Evolutionary conservation across 2,329 filamentous ascomycete genomes (phyloP), one percentile per base, ranked within the genome.

Genomic region (Colletotrichum sp.): DNA sequence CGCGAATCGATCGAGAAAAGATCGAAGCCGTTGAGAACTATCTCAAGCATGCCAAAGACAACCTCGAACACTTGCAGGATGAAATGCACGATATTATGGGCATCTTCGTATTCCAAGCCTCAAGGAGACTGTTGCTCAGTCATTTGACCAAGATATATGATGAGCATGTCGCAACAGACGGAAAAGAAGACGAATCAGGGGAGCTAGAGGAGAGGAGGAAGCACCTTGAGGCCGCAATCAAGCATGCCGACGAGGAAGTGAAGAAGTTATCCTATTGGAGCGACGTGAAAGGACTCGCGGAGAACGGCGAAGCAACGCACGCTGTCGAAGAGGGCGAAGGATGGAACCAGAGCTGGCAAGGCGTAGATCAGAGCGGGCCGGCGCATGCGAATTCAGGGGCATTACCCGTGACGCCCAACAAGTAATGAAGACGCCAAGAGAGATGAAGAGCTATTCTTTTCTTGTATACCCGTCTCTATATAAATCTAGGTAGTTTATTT

Each of bases 1-100:
- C 94, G 7, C 90, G 93, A 9, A 95, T 99, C 79, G 97, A 99
- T 82, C 92, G 97, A 39, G 96, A 99, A 86, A 99, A 97, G 86
- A 92, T 98, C 74, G 93, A 96, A 77, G 93, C 94, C 0, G 90
- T 98, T 26, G 92, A 94, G 80, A 94, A 91, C 77, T 99, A 98
- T 82, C 88, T 98, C n/a, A 87, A 92, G 57, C 89, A 97, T 69
- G 95, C 92, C 24, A 92, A 91, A 7, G 92, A 94, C 28, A 95
- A 98, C 79, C 86, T 99, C 32, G 89, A 90, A 70, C 94, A 95
- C 77, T 87, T 99, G 24, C 90, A 94, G 76, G 90, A 94, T 71
- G 89, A 93, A 82, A 96, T 98, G 89, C 93, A 95, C 71, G 92
- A 95, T 60, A 94, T 98, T 79, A 96, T 98, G 95, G 89, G 92